Base-by-base conservation (phyloP, 495 filamentous ascomycete genomes). In the Penicillium ochrochloron region DNA sequence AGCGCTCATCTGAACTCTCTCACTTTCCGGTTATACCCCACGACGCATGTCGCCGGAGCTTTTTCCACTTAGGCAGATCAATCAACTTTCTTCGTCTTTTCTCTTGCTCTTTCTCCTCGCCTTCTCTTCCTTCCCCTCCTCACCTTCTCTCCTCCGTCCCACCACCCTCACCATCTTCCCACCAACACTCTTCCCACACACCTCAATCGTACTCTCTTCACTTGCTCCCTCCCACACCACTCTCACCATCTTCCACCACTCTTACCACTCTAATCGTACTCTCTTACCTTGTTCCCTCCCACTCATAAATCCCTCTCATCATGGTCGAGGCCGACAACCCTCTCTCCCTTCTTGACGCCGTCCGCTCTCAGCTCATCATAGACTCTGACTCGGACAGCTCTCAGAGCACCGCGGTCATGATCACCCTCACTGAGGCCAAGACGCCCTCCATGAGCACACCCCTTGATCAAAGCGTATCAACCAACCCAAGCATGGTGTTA, bases 291-390 rank as follows among this genome's bases (percentile, higher is more conserved):
- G 14, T 31, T 37, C n/a, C 31, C 2, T 3, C 8, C n/a, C 25
- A 29, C 21, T n/a, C 23, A 34, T 10, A 25, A n/a, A 6, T 44
- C 14, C 4, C 27, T 11, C 27, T 14, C 41, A 37, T 19, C 57
- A 60, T 60, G 57, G 27, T 42, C 23, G 21, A 54, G 2, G 10
- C n/a, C 33, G 42, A 51, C 25, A 10, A 25, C 7, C 33, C 11
- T 14, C 17, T 41, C 46, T 37, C 59, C 15, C 37, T 61, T 48
- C 50, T 61, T 6, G 59, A 53, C 17, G 57, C 52, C n/a, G 52
- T 69, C 15, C 67, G 66, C 42, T 52, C 66, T 5, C 64, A 70
- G 19, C 57, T 71, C 56, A 39, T 33, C 2, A 29, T 61, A 33
- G 60, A 66, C 31, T 63, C 44, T 1, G 53, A 63, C 29, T 65